Evolutionary conservation across 2,329 filamentous ascomycete genomes (phyloP), one percentile per base, ranked within the genome.

Genomic region (Trichoderma pleuroti): DNA sequence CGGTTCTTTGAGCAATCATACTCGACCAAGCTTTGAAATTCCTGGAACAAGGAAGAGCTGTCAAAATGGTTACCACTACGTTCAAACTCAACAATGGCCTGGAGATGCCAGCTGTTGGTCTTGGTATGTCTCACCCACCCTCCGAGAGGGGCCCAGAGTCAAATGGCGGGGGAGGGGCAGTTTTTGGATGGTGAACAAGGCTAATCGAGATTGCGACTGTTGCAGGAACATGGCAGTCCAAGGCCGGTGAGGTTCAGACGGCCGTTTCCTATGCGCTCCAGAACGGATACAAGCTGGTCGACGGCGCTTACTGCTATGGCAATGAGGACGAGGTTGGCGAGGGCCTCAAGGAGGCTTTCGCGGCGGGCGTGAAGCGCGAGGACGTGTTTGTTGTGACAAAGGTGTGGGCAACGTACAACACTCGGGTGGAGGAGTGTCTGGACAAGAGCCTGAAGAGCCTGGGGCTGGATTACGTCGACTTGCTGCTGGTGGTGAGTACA

Each of bases 351-450:
- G 90, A 92, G 70, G 93, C 91, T 34, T 89, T 95, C 76, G 85
- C 83, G 30, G 83, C 88, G 6, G 92, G 92, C 28, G 84, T 92
- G 76, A 92, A 91, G 86, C 88, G 93, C 72, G 88, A 92, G 79
- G 92, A 97, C 71, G 82, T 97, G 72, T 97, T 96, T 82, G 88
- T 97, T 71, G 92, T 93, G 68, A 93, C 90, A 76, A 97, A 97
- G 86, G 87, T 94, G 46, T 97, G 93, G 92, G 91, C 90, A 77
- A 93, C 92, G 64, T 94, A 92, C 83, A 90, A 91, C 80, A 88
- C 87, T 42, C 86, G 90, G 8, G 89, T 89, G 7, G 90, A 92
- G 81, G 83, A 91, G 76, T 89, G 87, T 42, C 85, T 96, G 42
- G 88, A 93, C 74, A 90, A 91, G 85, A 92, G 90, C 76, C 84